Evolutionary conservation across 2,329 filamentous ascomycete genomes (phyloP), one percentile per base, ranked within the genome.

Genomic region (Emergomyces pasteurianus): DNA sequence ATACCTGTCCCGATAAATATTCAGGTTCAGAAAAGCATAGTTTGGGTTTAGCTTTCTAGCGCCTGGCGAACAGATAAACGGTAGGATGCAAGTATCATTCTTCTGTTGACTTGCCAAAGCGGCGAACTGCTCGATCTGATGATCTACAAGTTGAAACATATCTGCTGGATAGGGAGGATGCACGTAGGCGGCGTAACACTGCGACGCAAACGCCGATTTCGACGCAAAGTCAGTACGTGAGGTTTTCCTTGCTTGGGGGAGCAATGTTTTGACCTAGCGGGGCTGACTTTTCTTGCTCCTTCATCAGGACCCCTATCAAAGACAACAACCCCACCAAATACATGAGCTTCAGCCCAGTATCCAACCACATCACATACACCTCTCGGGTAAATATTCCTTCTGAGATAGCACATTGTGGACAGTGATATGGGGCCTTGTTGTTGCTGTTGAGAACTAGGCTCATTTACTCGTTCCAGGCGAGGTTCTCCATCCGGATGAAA

Each of bases 271-370:
- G 26, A 31, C 9, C 7, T 36, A 3, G 26, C 31, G 28, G 50
- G 3, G n/a, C 26, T 36, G 26, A 60, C 58, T 8, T 55, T n/a
- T 55, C 58, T 54, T 42, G 34, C 49, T 43, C 58, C 49, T 55
- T 54, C 58, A n/a, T 55, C 21, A 21, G 58, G 5, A 12, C 58
- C 58, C 42, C 58, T 49, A 55, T 60, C 58, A 43, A 60, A 60
- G 23, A 60, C 58, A 14, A 60, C 58, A 21, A 60, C 49, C 1
- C 58, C 58, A 4, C 58, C 58, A 34, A 60, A 60, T 26, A 60
- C 43, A 28, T 60, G 47, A 18, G 50, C 34, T 55, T 60, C 58
- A 16, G 58, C 58, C 58, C 58, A 60, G 28, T 60, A 60, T 5
- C 49, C 58, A 31, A 54, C 47, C 5, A 60, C 58, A 34, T 60